Base-by-base conservation (phyloP, 1,139 yeast genomes). In the Sugiyamaella castrensis region DNA sequence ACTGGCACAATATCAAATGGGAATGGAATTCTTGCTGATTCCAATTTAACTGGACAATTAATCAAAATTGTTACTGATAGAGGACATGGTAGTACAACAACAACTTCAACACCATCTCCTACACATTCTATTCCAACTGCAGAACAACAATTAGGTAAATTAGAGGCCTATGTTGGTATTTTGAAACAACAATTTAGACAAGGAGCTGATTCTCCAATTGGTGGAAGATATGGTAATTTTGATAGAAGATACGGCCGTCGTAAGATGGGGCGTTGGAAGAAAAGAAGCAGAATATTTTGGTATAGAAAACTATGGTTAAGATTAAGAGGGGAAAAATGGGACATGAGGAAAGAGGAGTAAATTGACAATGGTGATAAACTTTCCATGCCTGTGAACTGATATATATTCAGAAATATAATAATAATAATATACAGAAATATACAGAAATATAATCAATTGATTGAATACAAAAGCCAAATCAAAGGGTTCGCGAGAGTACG, bases 271-370 rank as follows among this genome's bases (percentile, higher is more conserved):
- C 27, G 28, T 29, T 42, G 35, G 15, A 33, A 27, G 31, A 19
- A 35, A n/a, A 15, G 33, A 13, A 42, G 28, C 19, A 12, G 28
- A 19, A n/a, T 36, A 16, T 42, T 29, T 12, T 42, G 46, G 46
- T 42, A 42, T 42, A 42, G 40, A 15, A 42, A 36, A 34, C 30
- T 42, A 12, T 42, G 46, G 46, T 12, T 28, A 35, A 11, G 38
- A 24, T 24, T 42, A 12, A 42, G 36, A 16, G 46, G 46, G 1
- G 29, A 29, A 8, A 35, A 42, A n/a, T n/a, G n/a, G n/a, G n/a
- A n/a, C n/a, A n/a, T n/a, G n/a, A n/a, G n/a, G n/a, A n/a, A n/a
- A n/a, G n/a, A n/a, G n/a, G n/a, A n/a, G n/a, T n/a, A n/a, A n/a
- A 42, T 31, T 32, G 40, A 24, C 39, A 4, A 24, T 31, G 31